Evolutionary conservation across 2,329 filamentous ascomycete genomes (phyloP).

Genomic region (Trichoderma koningiopsis): DNA sequence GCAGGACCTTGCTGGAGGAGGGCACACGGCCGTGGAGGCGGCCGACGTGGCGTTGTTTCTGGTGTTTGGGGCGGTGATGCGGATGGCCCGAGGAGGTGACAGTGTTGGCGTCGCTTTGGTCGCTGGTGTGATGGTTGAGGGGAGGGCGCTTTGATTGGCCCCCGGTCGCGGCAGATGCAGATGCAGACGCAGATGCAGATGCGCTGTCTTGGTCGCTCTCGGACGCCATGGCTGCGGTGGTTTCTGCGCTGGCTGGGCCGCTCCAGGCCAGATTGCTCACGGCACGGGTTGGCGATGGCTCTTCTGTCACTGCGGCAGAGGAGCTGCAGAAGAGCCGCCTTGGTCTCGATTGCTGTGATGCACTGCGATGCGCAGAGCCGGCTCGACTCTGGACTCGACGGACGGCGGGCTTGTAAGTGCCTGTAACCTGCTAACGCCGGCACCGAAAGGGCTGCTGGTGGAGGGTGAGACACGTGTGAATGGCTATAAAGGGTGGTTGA

Average conservation of each 20-base stretch:
- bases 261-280: conserved; percentile 13
- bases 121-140: conserved; percentile 40
- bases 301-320: conserved; percentile 2
- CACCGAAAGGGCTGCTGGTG: conserved; percentile 15
- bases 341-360: conserved; percentile 1
- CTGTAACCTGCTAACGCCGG: background rate
- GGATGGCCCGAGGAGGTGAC: conserved; percentile 31
- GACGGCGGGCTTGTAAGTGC: conserved; percentile 16
- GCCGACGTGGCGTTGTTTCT: conserved; percentile 42
- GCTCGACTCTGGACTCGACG: background rate
- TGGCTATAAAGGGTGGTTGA: conserved; percentile 26
- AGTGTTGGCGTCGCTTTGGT: conserved; percentile 36
- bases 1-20: conserved; percentile 55
- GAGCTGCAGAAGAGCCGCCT: conserved; percentile 10
- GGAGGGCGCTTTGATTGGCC: conserved; percentile 60
- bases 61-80: conserved; percentile 35
- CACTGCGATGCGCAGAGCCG: conserved; percentile 7
- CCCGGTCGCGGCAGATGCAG: conserved; percentile 36
- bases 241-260: conserved; percentile 10
- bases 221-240: conserved; percentile 42
- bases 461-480: conserved; percentile 30
- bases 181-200: conserved; percentile 33
- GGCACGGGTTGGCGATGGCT: background rate
- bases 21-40: conserved; percentile 56
- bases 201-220: conserved; percentile 53